Evolutionary conservation across 2,329 filamentous ascomycete genomes (phyloP).

Genomic region (Colletotrichum sp.): DNA sequence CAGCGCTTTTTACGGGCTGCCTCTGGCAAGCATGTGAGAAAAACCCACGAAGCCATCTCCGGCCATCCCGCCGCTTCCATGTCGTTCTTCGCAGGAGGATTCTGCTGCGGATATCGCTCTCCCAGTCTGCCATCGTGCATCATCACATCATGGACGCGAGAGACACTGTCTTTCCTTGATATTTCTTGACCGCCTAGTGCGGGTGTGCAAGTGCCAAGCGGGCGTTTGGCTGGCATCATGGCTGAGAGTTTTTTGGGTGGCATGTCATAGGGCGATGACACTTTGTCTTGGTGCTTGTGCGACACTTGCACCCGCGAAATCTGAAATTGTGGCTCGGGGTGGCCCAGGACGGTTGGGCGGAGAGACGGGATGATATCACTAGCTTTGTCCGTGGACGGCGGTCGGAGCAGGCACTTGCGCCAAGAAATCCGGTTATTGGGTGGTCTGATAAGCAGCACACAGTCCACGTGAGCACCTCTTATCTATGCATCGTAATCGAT

Average conservation of each 20-base stretch:
- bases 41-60: slow-evolving; percentile 4
- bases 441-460: neutral
- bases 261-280: slow-evolving; percentile 6
- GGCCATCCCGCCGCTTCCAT: slow-evolving; percentile 19
- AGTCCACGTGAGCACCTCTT: neutral
- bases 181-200: slow-evolving; percentile 3
- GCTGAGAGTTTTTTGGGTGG: slow-evolving; percentile 10
- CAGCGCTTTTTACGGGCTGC: neutral
- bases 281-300: neutral
- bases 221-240: neutral
- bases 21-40: slow-evolving; percentile 16
- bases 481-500: neutral
- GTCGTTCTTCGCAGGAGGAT: neutral
- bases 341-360: slow-evolving; percentile 3
- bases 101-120: neutral
- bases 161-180: neutral
- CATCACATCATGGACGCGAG: neutral
- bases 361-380: slow-evolving; percentile 18
- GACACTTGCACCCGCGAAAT: neutral
- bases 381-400: slow-evolving; percentile 15
- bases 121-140: neutral
- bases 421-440: neutral
- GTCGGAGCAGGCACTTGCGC: slow-evolving; percentile 16
- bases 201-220: neutral
- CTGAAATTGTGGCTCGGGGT: neutral